Evolutionary conservation across 352 stramenopile genomes (phyloP).

Genomic region (Phytophthora syringae): DNA sequence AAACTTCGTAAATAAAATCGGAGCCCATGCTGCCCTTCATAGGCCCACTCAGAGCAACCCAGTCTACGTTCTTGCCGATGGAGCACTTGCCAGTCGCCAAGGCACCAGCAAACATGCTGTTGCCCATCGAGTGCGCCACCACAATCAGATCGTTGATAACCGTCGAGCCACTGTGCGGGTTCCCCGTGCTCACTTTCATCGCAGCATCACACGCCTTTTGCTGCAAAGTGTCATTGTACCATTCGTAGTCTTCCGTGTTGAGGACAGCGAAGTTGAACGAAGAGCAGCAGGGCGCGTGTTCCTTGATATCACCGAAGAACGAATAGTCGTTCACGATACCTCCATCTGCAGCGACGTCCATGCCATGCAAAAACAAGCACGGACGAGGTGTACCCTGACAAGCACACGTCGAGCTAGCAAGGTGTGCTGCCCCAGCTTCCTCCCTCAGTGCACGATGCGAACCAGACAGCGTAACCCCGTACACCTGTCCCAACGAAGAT

Average conservation of each 20-base stretch:
- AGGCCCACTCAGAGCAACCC: slow-evolving; percentile 45
- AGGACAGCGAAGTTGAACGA: slow-evolving; percentile 50
- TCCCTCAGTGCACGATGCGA: slow-evolving; percentile 26
- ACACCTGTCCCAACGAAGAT: slow-evolving; percentile 35
- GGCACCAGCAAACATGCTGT: slow-evolving; percentile 53
- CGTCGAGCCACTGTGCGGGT: slow-evolving; percentile 24
- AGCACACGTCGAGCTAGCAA: slow-evolving; percentile 37
- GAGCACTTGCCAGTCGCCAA: slow-evolving; percentile 52
- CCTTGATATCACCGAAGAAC: slow-evolving; percentile 55
- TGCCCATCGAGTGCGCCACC: slow-evolving; percentile 66
- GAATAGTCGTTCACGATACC: slow-evolving; percentile 38
- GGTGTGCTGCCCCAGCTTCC: slow-evolving; percentile 21
- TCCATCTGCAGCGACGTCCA: slow-evolving; percentile 42
- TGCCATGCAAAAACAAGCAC: slow-evolving; percentile 63
- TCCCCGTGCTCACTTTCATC: slow-evolving; percentile 33
- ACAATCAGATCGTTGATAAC: slow-evolving; percentile 59
- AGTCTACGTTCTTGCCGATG: slow-evolving; percentile 40
- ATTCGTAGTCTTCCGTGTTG: slow-evolving; percentile 56
- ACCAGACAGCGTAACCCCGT: slow-evolving; percentile 17
- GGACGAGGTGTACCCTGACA: slow-evolving; percentile 45
- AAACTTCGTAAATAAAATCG: slow-evolving; percentile 50
- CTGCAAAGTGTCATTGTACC: slow-evolving; percentile 54
- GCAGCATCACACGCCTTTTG: slow-evolving; percentile 45
- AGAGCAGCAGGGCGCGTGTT: slow-evolving; percentile 60
- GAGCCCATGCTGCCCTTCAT: slow-evolving; percentile 61